Percentiles rank a stretch among this genome's conserved stretches.
Conservation (phyloP, 176 grass and related monocot species). For the Poa pratensis region DNA sequence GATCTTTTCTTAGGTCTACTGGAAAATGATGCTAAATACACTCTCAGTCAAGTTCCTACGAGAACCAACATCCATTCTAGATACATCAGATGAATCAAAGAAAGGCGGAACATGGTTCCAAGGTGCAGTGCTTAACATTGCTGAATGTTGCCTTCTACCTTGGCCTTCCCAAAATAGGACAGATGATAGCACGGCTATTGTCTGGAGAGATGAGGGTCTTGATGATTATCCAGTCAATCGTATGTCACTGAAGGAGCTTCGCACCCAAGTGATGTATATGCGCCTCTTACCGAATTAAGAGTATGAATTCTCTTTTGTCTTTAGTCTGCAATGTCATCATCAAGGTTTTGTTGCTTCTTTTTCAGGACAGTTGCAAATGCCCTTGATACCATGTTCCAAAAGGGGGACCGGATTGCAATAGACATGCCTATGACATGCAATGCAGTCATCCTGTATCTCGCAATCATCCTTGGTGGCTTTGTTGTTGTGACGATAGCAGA, state of each 20-base stretch:
- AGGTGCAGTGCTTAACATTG: slow-evolving; percentile 82
- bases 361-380: slow-evolving; percentile 77
- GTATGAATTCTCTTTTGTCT: slow-evolving; percentile 1
- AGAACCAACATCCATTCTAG: slow-evolving; percentile 67
- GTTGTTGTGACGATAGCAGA: slow-evolving; percentile 97
- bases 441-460: slow-evolving; percentile 92
- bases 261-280: slow-evolving; percentile 74
- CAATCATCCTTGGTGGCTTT: slow-evolving; percentile 78
- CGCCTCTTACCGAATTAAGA: slow-evolving; percentile 24
- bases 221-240: slow-evolving; percentile 76
- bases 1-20: slow-evolving; percentile 64
- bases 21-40: slow-evolving; percentile 69
- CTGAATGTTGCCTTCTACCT: slow-evolving; percentile 87
- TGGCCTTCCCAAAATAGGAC: slow-evolving; percentile 64
- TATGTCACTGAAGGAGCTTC: slow-evolving; percentile 81
- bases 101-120: slow-evolving; percentile 79
- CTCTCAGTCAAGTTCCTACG: slow-evolving; percentile 66
- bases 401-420: slow-evolving; percentile 84
- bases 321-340: neutral
- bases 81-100: slow-evolving; percentile 66
- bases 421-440: slow-evolving; percentile 98
- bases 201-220: slow-evolving; percentile 85
- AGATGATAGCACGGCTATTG: slow-evolving; percentile 78
- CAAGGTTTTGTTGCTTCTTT: slow-evolving; percentile 30
- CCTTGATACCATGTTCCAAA: slow-evolving; percentile 75